Evolutionary conservation across 108 stramenopile species (phyloP).

Genomic region (Mayamaea pseudoterrestris): DNA sequence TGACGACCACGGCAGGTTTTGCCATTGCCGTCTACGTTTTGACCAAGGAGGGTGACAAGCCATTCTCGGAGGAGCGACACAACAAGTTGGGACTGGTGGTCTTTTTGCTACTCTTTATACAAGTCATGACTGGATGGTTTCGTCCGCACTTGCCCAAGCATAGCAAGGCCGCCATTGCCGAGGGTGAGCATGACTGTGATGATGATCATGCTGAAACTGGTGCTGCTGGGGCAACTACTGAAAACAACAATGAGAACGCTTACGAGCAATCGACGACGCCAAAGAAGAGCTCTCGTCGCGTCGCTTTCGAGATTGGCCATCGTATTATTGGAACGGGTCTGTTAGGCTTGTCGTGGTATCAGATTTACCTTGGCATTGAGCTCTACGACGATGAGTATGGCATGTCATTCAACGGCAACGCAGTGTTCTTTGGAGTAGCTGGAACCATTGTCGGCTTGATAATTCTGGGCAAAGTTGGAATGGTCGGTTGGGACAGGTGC

Average conservation of each 20-base stretch:
- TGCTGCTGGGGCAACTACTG: neutral
- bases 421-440: too few relatives aligned
- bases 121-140: conserved; percentile 20
- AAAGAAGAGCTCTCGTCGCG: conserved; percentile 11
- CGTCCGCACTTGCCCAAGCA: conserved; percentile 24
- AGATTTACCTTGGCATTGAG: conserved; percentile 20
- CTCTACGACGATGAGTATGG: conserved; percentile 12
- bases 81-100: conserved; percentile 24
- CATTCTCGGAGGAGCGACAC: conserved; percentile 23
- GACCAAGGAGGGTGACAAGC: conserved; percentile 5
- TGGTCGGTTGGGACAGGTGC: too few relatives aligned
- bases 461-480: too few relatives aligned
- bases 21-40: conserved; percentile 26
- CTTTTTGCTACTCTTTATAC: conserved; percentile 27
- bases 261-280: neutral
- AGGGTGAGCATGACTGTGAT: neutral
- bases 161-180: neutral
- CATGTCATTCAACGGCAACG: too few relatives aligned
- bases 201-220: conserved; percentile 1
- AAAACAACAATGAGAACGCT: neutral
- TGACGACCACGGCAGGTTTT: conserved; percentile 26
- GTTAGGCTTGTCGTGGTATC: conserved; percentile 19
- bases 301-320: conserved; percentile 18
- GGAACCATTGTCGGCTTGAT: too few relatives aligned
- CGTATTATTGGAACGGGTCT: conserved; percentile 13